Evolutionary conservation across 208 protist genomes (phyloP), one percentile per base, ranked within the genome.

Genomic region (Naegleria lovaniensis): DNA sequence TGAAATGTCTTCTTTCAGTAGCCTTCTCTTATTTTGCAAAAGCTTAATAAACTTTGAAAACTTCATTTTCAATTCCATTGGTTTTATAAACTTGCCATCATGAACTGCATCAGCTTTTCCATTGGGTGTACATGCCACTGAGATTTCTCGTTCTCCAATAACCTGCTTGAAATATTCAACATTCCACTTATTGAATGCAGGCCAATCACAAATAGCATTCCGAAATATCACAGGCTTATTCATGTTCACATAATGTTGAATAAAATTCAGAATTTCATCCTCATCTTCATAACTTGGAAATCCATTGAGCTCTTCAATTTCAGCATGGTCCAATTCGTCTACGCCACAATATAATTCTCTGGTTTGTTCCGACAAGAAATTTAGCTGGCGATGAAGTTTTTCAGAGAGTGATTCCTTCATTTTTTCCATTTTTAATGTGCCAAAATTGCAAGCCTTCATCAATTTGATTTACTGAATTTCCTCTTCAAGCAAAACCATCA

Each of bases 91-190:
- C 0, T 59, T 91, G 48, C 93, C 91, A 92, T 96, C 96, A n/a
- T 97, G 95, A 5, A 97, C 94, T 22, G 95, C 95, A 92, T 98
- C 96, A 0, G 95, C 96, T 29, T 95, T 93, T n/a, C 96, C 96
- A 91, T 97, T 97, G 38, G 96, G 96, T 9, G 96, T 97, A n/a
- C 96, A 91, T n/a, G 95, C 95, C 38, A 98, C 95, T 0, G 94
- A 97, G 36, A 98, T 94, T 59, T 88, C 33, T n/a, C 41, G 40
- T 33, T 91, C n/a, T 59, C 38, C 51, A 39, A 89, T 0, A 85
- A 39, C 85, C 75, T 48, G 89, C 83, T 51, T 91, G 85, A 48
- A 41, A 40, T 89, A 89, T 40, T 89, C n/a, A 39, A 48, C 11
- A 89, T 67, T 38, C 85, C 85, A 89, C n/a, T 52, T 19, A 29